Evolutionary conservation across 2,329 filamentous ascomycete genomes (phyloP).

Genomic region (Fusarium devonianum): DNA sequence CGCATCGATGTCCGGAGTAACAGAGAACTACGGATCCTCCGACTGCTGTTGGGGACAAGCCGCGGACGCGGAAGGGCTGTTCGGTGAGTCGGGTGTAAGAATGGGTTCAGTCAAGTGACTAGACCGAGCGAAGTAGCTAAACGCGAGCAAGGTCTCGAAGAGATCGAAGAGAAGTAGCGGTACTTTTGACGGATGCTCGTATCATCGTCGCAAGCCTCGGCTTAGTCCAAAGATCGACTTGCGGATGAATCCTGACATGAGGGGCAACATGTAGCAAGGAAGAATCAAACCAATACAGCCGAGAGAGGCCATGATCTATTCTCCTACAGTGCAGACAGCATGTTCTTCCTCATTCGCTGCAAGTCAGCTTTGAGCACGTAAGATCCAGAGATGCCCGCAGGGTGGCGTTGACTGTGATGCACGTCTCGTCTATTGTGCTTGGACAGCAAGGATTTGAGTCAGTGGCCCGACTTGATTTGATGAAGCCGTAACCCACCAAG

Average conservation of each 20-base stretch:
- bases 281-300: slow-evolving; percentile 21
- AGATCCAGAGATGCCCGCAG: neutral
- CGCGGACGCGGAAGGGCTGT: too few species aligned
- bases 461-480: neutral
- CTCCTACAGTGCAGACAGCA: slow-evolving; percentile 17
- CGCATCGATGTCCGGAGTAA: too few species aligned
- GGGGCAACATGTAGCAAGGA: slow-evolving; percentile 4
- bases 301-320: neutral
- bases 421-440: slow-evolving; percentile 21
- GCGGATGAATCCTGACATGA: neutral
- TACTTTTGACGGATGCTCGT: neutral
- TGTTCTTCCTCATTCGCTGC: neutral
- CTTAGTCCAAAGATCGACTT: neutral
- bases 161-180: neutral
- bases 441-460: slow-evolving; percentile 1
- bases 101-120: too few species aligned
- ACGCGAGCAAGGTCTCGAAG: too few species aligned
- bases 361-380: neutral
- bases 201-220: neutral
- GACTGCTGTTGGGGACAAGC: too few species aligned
- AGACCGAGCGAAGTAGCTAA: too few species aligned
- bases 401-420: slow-evolving; percentile 3
- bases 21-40: too few species aligned
- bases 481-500: slow-evolving; percentile 3
- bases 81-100: too few species aligned